Conservation (phyloP, 495 filamentous ascomycete species). For the Aspergillus haitiensis region DNA sequence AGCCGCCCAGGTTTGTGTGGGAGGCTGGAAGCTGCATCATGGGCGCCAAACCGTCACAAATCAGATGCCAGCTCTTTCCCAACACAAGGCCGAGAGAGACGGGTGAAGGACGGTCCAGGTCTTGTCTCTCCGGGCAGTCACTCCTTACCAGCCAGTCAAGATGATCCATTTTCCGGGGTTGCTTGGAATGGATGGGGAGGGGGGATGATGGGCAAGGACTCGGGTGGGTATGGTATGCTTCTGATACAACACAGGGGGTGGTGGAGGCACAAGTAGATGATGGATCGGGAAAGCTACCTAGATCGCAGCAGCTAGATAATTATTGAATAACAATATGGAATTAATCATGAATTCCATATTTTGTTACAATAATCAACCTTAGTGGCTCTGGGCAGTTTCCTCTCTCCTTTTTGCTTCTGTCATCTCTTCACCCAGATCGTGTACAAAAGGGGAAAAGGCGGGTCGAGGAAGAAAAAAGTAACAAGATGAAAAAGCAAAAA, state of each 20-base stretch:
- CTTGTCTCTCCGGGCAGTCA: slow-evolving; percentile 1
- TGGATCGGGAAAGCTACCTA: slow-evolving; percentile 20
- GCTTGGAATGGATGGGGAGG: slow-evolving; percentile 11
- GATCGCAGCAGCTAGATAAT: slow-evolving; percentile 14
- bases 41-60: slow-evolving; percentile 41
- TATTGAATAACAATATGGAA: slow-evolving; percentile 10
- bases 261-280: not conserved
- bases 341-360: slow-evolving; percentile 13
- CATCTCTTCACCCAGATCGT: slow-evolving; percentile 1
- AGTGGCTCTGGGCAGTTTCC: slow-evolving; percentile 7
- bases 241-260: slow-evolving; percentile 21
- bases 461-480: slow-evolving; percentile 5
- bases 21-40: slow-evolving; percentile 32
- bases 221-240: slow-evolving; percentile 13
- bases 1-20: slow-evolving; percentile 38
- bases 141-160: slow-evolving; percentile 14
- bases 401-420: slow-evolving; percentile 7
- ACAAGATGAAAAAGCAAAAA: slow-evolving; percentile 7
- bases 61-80: slow-evolving; percentile 32
- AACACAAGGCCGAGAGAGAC: slow-evolving; percentile 20
- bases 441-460: slow-evolving; percentile 1
- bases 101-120: slow-evolving; percentile 6
- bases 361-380: slow-evolving; percentile 14
- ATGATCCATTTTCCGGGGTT: slow-evolving; percentile 9
- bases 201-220: slow-evolving; percentile 13